Percentiles rank a stretch among this genome's conserved stretches.
Conservation (phyloP, 108 stramenopile species). For the Cyclotella kingstonii region DNA sequence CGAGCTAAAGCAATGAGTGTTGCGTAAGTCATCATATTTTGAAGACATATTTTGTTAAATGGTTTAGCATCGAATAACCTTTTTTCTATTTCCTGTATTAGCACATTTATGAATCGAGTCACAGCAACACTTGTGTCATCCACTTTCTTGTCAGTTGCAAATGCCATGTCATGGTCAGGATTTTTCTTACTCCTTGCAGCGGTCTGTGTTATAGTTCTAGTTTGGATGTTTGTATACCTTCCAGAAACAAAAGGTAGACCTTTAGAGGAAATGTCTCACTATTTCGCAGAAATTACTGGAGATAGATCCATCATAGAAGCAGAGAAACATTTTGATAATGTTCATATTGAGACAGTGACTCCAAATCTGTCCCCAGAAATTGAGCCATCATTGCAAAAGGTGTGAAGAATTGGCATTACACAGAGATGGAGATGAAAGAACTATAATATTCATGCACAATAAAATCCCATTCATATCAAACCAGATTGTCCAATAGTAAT, state of each 20-base stretch:
- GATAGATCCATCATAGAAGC: conserved; percentile 62
- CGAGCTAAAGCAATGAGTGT: conserved; percentile 85
- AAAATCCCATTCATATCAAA: no score
- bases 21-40: no score
- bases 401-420: no score
- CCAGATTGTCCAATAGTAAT: no score
- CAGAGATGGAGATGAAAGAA: no score
- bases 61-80: no score
- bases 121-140: conserved; percentile 64
- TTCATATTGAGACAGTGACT: no score
- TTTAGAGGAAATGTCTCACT: conserved; percentile 83
- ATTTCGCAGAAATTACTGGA: conserved; percentile 84
- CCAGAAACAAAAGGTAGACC: conserved; percentile 84
- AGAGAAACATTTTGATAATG: no score
- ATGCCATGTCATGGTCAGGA: conserved; percentile 57
- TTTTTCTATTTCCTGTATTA: background rate
- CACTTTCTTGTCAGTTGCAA: conserved; percentile 69
- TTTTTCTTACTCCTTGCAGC: conserved; percentile 69
- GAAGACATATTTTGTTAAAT: no score
- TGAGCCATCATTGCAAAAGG: no score
- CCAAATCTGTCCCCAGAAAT: no score
- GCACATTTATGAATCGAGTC: conserved; percentile 74
- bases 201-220: conserved; percentile 51
- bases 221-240: conserved; percentile 63
- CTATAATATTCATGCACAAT: no score